phyloP scores from a whole-genome alignment of 345 rosid species.

The Acer saccharum region DNA sequence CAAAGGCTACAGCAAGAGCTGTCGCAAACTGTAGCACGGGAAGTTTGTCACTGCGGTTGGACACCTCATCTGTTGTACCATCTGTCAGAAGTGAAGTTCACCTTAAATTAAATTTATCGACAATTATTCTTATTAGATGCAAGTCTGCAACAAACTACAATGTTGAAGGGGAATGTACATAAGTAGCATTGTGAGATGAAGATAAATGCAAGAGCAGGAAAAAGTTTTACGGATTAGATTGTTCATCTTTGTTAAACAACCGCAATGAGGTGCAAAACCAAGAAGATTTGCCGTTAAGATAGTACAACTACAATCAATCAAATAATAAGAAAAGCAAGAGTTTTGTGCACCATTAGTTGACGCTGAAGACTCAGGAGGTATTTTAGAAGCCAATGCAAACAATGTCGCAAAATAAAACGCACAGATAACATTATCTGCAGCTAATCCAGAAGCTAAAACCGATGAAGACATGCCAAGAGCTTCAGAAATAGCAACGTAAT shows the following conservation, averaged over 20 bases:
- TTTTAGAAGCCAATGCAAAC: constrained; percentile 79
- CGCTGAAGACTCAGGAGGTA: constrained; percentile 61
- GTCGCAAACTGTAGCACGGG: constrained; percentile 64
- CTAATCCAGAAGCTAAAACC: constrained; percentile 76
- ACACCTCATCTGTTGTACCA: constrained; percentile 32
- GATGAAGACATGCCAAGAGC: constrained; percentile 74
- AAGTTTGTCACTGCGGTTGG: constrained; percentile 47
- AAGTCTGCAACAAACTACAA: neutral
- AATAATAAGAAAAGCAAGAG: constrained; percentile 1
- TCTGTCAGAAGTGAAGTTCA: constrained; percentile 37
- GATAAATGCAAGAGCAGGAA: neutral
- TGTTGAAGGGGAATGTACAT: neutral
- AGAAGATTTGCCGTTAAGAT: too few species aligned
- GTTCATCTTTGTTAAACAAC: constrained; percentile 1
- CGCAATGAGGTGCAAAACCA: neutral
- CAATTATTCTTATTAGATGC: neutral
- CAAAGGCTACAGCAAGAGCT: constrained; percentile 74
- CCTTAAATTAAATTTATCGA: neutral
- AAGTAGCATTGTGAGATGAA: neutral
- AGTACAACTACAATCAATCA: neutral
- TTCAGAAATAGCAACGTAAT: constrained; percentile 79
- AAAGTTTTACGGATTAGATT: neutral
- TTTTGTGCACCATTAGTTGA: constrained; percentile 43
- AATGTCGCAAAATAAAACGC: constrained; percentile 75
- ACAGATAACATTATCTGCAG: constrained; percentile 92